A percentile compares a stretch with the other conserved stretches of the same genome.
These are phyloP conservation scores for Hypoxylon crocopeplum DNA, from an alignment of 495 filamentous ascomycete genomes.

Conservation along the genomic window DNA sequence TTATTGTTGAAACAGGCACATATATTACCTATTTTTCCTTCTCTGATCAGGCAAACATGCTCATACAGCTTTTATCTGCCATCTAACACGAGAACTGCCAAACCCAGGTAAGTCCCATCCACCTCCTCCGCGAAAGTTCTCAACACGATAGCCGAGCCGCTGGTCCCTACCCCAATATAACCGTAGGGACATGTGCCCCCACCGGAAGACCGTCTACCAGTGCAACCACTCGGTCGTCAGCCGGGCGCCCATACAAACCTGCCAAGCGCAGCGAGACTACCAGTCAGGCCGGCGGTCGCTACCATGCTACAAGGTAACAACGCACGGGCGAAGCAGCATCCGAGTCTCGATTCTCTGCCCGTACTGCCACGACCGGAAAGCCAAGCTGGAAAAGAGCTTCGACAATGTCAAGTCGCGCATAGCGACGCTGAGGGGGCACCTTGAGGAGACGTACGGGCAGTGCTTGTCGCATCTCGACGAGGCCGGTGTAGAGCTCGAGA, in stretches of 20 bases:
- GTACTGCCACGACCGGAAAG: constrained; percentile 9
- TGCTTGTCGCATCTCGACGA: constrained; percentile 21
- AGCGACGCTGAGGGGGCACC: neutral
- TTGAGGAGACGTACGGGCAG: constrained; percentile 1
- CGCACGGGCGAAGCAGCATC: constrained; percentile 6
- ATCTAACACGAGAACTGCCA: no score
- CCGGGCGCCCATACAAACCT: neutral
- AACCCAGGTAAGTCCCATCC: neutral
- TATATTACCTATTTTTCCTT: no score
- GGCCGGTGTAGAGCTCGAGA: neutral
- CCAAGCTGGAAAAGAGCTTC: neutral
- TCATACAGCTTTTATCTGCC: no score
- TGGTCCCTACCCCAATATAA: neutral
- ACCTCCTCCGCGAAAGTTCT: neutral
- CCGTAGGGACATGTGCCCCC: constrained; percentile 14
- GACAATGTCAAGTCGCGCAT: neutral
- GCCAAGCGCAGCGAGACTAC: neutral
- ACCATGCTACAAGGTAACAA: constrained; percentile 9
- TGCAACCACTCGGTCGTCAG: constrained; percentile 23
- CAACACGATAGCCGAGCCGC: no score
- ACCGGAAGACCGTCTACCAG: constrained; percentile 17
- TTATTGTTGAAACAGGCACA: no score
- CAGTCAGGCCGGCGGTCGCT: neutral
- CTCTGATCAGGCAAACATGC: no score
- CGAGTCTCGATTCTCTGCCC: constrained; percentile 1